Evolutionary conservation across 257 asterid genomes (phyloP).

Genomic region (Dorcoceras hygrometricum): DNA sequence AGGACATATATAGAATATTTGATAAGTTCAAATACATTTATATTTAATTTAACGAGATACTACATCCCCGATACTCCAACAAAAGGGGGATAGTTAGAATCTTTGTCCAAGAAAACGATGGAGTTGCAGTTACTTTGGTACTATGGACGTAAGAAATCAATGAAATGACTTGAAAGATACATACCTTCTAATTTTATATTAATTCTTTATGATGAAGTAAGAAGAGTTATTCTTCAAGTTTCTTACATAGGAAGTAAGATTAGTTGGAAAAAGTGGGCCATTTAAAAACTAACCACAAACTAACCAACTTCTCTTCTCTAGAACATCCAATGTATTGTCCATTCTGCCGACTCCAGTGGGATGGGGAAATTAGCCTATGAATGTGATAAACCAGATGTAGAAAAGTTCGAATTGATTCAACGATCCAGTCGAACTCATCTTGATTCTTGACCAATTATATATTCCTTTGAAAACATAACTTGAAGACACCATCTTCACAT

Average conservation of each 20-base stretch:
- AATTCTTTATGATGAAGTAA: not conserved
- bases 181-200: not conserved
- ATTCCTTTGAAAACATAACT: too few species aligned
- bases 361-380: too few species aligned
- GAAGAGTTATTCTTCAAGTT: not conserved
- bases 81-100: constrained; percentile 8
- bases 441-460: too few species aligned
- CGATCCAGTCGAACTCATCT: too few species aligned
- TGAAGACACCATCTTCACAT: too few species aligned
- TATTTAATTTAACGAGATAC: too few species aligned
- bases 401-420: too few species aligned
- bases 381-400: too few species aligned
- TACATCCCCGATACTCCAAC: not conserved
- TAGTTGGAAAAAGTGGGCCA: constrained; percentile 16
- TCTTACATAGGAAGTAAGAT: constrained; percentile 29
- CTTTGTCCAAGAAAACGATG: constrained; percentile 24
- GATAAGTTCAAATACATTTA: too few species aligned
- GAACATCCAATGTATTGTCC: not conserved
- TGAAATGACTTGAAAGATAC: not conserved
- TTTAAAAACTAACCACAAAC: not conserved
- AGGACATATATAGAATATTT: too few species aligned
- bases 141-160: not conserved
- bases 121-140: not conserved
- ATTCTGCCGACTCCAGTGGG: too few species aligned
- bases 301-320: constrained; percentile 10